Conservation (phyloP, 2,329 filamentous ascomycete genomes). For the Fusarium succisae region DNA sequence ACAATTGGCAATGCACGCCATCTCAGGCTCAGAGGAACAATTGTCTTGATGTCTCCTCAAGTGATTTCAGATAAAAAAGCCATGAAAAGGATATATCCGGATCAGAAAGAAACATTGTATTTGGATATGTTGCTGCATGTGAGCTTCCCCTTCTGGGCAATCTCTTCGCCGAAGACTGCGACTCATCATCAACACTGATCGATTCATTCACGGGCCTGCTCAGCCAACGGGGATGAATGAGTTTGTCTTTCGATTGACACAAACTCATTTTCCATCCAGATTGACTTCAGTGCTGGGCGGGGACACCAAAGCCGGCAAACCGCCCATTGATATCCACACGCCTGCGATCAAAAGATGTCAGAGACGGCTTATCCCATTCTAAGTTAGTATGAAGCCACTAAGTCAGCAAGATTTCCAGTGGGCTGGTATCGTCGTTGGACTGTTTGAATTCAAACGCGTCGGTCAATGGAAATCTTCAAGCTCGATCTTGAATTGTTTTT, state of each 20-base stretch:
- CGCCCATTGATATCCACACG: constrained; percentile 26
- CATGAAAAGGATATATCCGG: background rate
- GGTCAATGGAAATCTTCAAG: constrained; percentile 1
- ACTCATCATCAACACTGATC: background rate
- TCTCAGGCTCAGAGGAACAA: constrained; percentile 5
- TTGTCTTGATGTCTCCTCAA: constrained; percentile 3
- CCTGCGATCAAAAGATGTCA: constrained; percentile 26
- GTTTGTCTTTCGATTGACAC: constrained; percentile 28
- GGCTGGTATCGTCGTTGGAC: constrained; percentile 28
- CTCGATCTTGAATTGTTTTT: background rate
- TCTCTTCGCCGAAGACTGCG: constrained; percentile 3
- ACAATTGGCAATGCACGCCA: constrained; percentile 2
- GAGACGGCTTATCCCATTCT: constrained; percentile 23
- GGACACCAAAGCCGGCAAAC: constrained; percentile 10
- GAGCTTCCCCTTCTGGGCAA: constrained; percentile 9
- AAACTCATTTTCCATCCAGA: constrained; percentile 25
- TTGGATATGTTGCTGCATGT: background rate
- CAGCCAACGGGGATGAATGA: constrained; percentile 15
- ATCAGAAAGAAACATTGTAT: background rate
- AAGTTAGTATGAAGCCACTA: constrained; percentile 34
- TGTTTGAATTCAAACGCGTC: background rate
- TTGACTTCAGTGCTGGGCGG: constrained; percentile 22
- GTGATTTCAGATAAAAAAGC: background rate
- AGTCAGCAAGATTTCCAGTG: constrained; percentile 28
- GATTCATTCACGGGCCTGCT: constrained; percentile 3